These are phyloP conservation scores for Fusarium sororula DNA, from an alignment of 2,329 filamentous ascomycete species.

Conservation along the genomic window DNA sequence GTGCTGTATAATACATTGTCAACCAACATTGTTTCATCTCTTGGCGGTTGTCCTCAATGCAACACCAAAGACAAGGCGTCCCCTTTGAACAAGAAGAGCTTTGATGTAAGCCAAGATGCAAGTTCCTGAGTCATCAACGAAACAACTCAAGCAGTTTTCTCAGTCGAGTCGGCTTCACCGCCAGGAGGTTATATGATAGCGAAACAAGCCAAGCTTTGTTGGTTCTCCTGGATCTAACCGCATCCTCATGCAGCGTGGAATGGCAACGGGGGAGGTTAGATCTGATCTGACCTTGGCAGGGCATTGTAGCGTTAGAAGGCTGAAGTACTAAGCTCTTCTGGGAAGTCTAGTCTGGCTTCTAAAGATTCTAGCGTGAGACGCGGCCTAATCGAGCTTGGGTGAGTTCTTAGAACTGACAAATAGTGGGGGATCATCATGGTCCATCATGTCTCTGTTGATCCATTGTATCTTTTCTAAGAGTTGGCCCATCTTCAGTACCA, in stretches of 20 bases:
- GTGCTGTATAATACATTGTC: neutral
- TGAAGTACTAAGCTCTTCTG: constrained; percentile 21
- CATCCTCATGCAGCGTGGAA: neutral
- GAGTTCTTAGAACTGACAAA: neutral
- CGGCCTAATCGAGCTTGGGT: constrained; percentile 15
- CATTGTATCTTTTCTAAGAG: neutral
- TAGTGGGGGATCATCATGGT: constrained; percentile 11
- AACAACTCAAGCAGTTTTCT: neutral
- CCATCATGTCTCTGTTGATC: neutral
- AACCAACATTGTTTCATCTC: neutral
- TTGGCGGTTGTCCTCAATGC: neutral
- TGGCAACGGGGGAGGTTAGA: constrained; percentile 3
- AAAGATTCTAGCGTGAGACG: constrained; percentile 40
- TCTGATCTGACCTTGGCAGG: neutral
- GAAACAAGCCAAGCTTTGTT: neutral
- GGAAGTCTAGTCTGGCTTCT: constrained; percentile 14
- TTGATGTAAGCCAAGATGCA: constrained; percentile 12
- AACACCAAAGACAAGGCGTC: neutral
- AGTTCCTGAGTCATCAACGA: neutral
- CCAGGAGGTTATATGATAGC: neutral
- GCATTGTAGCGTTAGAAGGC: neutral
- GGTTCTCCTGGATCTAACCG: neutral
- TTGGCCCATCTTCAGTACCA: neutral
- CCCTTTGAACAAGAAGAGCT: neutral
- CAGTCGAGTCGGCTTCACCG: constrained; percentile 10